A percentile compares a stretch with the other conserved stretches of the same genome.
Conservation (phyloP, 2,329 filamentous ascomycete genomes). For the Paramyrothecium sp. region DNA sequence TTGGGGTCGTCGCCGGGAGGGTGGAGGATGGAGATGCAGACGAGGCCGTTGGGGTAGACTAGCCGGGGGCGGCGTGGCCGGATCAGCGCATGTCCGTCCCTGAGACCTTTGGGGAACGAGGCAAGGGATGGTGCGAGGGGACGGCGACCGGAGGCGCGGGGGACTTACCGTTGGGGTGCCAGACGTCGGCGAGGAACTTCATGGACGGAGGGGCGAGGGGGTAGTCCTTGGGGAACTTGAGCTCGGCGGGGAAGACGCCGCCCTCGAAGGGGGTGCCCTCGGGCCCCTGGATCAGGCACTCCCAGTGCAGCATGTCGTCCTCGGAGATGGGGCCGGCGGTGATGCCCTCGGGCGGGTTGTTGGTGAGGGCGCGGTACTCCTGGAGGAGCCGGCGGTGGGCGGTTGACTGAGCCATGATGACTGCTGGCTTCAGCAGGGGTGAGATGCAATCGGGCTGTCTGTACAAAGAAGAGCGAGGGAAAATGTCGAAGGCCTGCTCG, state of each 20-base stretch:
- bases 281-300: constrained; percentile 92
- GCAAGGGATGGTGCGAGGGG: too few relatives aligned
- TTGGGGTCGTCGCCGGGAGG: constrained; percentile 96
- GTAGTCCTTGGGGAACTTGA: constrained; percentile 95
- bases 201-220: constrained; percentile 94
- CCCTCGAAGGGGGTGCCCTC: constrained; percentile 96
- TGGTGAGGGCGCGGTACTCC: constrained; percentile 92
- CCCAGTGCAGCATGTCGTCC: constrained; percentile 95
- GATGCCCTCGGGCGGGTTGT: constrained; percentile 96
- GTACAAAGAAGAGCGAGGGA: neutral
- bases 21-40: constrained; percentile 98
- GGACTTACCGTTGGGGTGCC: constrained; percentile 86
- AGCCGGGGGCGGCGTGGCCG: constrained; percentile 1
- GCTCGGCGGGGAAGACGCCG: constrained; percentile 90
- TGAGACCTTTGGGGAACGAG: too few relatives aligned
- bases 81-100: too few relatives aligned
- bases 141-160: too few relatives aligned
- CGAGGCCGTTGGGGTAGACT: constrained; percentile 90
- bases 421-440: neutral
- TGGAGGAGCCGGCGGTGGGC: constrained; percentile 83
- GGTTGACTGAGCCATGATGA: constrained; percentile 56
- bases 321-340: constrained; percentile 90
- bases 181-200: constrained; percentile 91
- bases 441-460: neutral
- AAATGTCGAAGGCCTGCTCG: neutral